Conservation (phyloP, 1,139 yeast species). For the Scheffersomyces stambukii region DNA sequence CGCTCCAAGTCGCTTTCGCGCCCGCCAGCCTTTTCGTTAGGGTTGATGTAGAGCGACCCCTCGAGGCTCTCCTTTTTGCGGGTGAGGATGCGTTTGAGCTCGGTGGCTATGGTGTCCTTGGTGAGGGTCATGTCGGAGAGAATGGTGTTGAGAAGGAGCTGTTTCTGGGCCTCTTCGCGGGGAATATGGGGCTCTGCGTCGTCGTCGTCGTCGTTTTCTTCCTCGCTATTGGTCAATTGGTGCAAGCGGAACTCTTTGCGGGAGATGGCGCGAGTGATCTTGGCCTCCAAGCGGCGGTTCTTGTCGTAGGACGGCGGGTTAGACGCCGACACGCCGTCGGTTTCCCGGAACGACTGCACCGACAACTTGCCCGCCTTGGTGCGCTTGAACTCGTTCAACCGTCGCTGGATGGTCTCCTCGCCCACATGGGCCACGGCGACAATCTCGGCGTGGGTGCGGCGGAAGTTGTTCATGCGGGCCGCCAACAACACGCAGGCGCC, state of each 20-base stretch:
- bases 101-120: constrained; percentile 10
- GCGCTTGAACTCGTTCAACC: constrained; percentile 80
- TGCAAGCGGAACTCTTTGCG: constrained; percentile 11
- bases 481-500: constrained; percentile 94
- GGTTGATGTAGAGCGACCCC: constrained; percentile 11
- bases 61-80: constrained; percentile 12
- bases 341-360: constrained; percentile 63
- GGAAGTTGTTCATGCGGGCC: constrained; percentile 91
- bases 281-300: constrained; percentile 34
- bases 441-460: constrained; percentile 88
- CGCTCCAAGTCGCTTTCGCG: constrained; percentile 7
- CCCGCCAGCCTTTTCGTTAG: constrained; percentile 9
- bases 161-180: constrained; percentile 12
- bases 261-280: constrained; percentile 15
- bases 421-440: constrained; percentile 96
- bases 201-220: constrained; percentile 3
- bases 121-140: constrained; percentile 23
- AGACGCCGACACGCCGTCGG: constrained; percentile 39
- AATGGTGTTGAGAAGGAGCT: constrained; percentile 16
- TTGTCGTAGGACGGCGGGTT: constrained; percentile 81
- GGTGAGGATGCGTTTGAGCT: constrained; percentile 12
- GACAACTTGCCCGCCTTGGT: constrained; percentile 75
- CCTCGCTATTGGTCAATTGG: constrained; percentile 7
- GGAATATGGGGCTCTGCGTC: constrained; percentile 3
- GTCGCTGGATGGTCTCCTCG: constrained; percentile 84